A percentile compares a stretch with the other conserved stretches of the same genome.
Conservation (phyloP, 768 basidiomycete species). For the Phaeotremella skinneri region DNA sequence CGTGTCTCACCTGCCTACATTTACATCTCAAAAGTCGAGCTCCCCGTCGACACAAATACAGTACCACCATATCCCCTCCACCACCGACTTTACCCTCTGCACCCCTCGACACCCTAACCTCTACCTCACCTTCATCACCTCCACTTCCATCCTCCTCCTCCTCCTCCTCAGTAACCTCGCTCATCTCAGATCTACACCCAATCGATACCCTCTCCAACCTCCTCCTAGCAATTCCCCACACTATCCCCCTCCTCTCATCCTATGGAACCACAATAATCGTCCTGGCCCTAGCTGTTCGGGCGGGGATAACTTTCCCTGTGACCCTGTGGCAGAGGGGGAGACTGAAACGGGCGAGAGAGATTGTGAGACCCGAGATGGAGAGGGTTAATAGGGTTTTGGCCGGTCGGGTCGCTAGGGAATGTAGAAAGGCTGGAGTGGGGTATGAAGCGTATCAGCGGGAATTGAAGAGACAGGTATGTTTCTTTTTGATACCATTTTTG, state of each 20-base stretch:
- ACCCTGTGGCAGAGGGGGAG: slow-evolving; percentile 50
- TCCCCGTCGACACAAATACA: too few species aligned
- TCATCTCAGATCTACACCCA: neutral
- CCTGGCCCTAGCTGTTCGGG: slow-evolving; percentile 46
- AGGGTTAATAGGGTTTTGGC: slow-evolving; percentile 39
- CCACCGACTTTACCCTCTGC: too few species aligned
- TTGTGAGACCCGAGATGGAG: slow-evolving; percentile 47
- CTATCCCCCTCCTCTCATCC: slow-evolving; percentile 14
- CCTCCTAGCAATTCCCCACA: slow-evolving; percentile 34
- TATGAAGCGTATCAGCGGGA: slow-evolving; percentile 50
- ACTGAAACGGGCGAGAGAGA: slow-evolving; percentile 29
- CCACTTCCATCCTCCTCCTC: slow-evolving; percentile 1
- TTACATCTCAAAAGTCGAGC: neutral
- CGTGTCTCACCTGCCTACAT: neutral
- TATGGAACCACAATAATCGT: slow-evolving; percentile 49
- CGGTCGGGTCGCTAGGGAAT: slow-evolving; percentile 37
- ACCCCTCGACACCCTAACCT: too few species aligned
- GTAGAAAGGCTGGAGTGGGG: slow-evolving; percentile 37
- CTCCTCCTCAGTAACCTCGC: slow-evolving; percentile 12
- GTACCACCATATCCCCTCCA: too few species aligned
- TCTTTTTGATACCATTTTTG: neutral
- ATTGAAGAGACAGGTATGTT: slow-evolving; percentile 43
- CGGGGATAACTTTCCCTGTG: slow-evolving; percentile 48
- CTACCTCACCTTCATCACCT: neutral
- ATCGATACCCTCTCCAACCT: slow-evolving; percentile 26